phyloP scores from a whole-genome alignment of 192 early-diverging fungal species.

The Coemansia sp. region DNA sequence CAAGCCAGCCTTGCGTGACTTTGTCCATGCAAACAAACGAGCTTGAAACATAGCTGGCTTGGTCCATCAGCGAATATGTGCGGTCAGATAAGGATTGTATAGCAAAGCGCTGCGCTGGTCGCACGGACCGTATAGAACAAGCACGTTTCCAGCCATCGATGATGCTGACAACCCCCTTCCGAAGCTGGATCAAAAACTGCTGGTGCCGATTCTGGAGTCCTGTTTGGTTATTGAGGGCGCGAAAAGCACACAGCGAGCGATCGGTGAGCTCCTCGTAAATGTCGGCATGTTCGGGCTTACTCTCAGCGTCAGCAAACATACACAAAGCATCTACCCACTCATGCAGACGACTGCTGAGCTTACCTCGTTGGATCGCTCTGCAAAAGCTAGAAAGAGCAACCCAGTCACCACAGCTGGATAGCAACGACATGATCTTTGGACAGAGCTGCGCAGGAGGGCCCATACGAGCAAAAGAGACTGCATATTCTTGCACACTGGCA shows the following conservation, averaged over 20 bases:
- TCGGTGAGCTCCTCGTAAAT: constrained; percentile 11
- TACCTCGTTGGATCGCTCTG: constrained; percentile 13
- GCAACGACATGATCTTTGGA: constrained; percentile 22
- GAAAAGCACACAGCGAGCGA: constrained; percentile 19
- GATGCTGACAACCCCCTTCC: constrained; percentile 18
- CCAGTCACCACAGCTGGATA: constrained; percentile 32
- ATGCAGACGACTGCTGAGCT: constrained; percentile 15
- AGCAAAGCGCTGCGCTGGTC: constrained; percentile 12
- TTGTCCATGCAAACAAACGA: constrained; percentile 19
- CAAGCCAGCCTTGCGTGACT: constrained; percentile 27
- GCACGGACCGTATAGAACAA: not conserved
- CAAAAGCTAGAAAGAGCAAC: constrained; percentile 13
- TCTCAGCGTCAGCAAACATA: constrained; percentile 29
- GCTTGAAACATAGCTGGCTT: constrained; percentile 14
- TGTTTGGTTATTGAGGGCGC: constrained; percentile 20
- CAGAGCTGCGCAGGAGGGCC: constrained; percentile 38
- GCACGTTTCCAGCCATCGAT: constrained; percentile 16
- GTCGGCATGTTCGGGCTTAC: constrained; percentile 3
- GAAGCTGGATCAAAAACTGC: constrained; percentile 40
- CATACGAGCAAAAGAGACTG: constrained; percentile 2
- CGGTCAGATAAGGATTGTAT: constrained; percentile 19
- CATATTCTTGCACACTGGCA: not conserved
- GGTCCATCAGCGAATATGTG: constrained; percentile 9
- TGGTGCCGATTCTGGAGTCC: constrained; percentile 14
- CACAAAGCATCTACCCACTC: constrained; percentile 25